Evolutionary conservation across 2,329 filamentous ascomycete genomes (phyloP).

Genomic region (Thermothelomyces thermophilus): DNA sequence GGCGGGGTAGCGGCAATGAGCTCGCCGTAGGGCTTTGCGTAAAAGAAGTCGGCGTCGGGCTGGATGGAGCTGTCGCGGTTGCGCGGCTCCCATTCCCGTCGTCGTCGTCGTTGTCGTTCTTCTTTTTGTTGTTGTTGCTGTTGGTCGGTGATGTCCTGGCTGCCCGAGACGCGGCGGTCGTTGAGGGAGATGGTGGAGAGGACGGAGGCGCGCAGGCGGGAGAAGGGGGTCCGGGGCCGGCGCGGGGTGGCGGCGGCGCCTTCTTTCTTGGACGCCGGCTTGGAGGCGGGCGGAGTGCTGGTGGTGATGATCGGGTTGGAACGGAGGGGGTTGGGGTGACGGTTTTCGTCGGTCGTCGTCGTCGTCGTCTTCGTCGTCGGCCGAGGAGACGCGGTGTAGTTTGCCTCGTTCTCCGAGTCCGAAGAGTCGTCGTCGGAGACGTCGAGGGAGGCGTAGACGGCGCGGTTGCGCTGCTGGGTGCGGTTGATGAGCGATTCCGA

Average conservation of each 20-base stretch:
- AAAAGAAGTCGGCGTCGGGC: slow-evolving; percentile 46
- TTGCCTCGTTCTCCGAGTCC: slow-evolving; percentile 25
- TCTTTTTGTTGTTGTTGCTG: not conserved
- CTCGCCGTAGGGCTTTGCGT: slow-evolving; percentile 53
- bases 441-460: slow-evolving; percentile 39
- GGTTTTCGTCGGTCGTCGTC: slow-evolving; percentile 12
- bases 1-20: slow-evolving; percentile 49
- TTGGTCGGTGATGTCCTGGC: slow-evolving; percentile 41
- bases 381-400: not conserved
- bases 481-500: slow-evolving; percentile 48
- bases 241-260: slow-evolving; percentile 9
- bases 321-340: slow-evolving; percentile 47
- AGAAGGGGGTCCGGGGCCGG: slow-evolving; percentile 30
- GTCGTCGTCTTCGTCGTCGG: not conserved
- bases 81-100: slow-evolving; percentile 17
- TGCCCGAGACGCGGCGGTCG: slow-evolving; percentile 36
- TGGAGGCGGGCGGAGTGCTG: slow-evolving; percentile 15
- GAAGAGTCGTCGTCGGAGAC: slow-evolving; percentile 31
- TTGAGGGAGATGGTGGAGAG: slow-evolving; percentile 43
- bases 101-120: not conserved
- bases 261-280: not conserved
- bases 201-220: slow-evolving; percentile 27
- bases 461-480: slow-evolving; percentile 47
- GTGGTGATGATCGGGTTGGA: slow-evolving; percentile 41
- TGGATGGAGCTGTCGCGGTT: slow-evolving; percentile 44